Evolutionary conservation across 768 basidiomycete species (phyloP).

Genomic region (Kwoniella bestiolae): DNA sequence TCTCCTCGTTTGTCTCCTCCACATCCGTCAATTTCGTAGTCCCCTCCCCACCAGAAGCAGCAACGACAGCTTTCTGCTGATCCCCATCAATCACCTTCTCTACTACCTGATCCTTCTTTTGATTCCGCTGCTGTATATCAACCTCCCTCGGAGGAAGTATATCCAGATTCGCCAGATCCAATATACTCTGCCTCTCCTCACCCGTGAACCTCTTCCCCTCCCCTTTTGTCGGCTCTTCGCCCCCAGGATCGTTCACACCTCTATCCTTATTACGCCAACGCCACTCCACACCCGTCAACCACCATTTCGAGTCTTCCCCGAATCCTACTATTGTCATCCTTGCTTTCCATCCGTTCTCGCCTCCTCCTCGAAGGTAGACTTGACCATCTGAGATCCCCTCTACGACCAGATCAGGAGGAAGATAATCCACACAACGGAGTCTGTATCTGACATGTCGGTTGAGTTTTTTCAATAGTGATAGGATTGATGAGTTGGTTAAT

Average conservation of each 20-base stretch:
- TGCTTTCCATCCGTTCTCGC: slow-evolving; percentile 31
- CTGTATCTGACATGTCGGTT: slow-evolving; percentile 79
- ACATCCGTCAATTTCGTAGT: slow-evolving; percentile 1
- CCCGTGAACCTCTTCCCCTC: slow-evolving; percentile 33
- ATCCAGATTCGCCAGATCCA: slow-evolving; percentile 44
- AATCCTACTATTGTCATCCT: slow-evolving; percentile 44
- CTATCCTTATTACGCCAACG: slow-evolving; percentile 72
- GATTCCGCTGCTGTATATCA: background rate
- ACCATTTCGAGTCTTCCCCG: slow-evolving; percentile 62
- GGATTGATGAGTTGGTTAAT: slow-evolving; percentile 69
- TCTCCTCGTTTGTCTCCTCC: background rate
- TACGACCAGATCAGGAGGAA: slow-evolving; percentile 72
- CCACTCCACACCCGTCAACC: slow-evolving; percentile 80
- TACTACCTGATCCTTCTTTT: slow-evolving; percentile 7
- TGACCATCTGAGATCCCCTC: slow-evolving; percentile 53
- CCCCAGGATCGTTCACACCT: slow-evolving; percentile 74
- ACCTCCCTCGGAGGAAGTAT: slow-evolving; percentile 21
- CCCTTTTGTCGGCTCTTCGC: slow-evolving; percentile 59
- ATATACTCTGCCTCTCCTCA: slow-evolving; percentile 44
- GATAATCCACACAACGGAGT: slow-evolving; percentile 74
- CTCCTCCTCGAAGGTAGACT: slow-evolving; percentile 65
- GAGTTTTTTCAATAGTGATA: slow-evolving; percentile 70
- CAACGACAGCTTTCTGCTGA: background rate
- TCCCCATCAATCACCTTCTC: slow-evolving; percentile 4
- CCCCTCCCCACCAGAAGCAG: background rate